Evolutionary conservation across 495 filamentous ascomycete species (phyloP).

Genomic region (Penicillium riverlandense): DNA sequence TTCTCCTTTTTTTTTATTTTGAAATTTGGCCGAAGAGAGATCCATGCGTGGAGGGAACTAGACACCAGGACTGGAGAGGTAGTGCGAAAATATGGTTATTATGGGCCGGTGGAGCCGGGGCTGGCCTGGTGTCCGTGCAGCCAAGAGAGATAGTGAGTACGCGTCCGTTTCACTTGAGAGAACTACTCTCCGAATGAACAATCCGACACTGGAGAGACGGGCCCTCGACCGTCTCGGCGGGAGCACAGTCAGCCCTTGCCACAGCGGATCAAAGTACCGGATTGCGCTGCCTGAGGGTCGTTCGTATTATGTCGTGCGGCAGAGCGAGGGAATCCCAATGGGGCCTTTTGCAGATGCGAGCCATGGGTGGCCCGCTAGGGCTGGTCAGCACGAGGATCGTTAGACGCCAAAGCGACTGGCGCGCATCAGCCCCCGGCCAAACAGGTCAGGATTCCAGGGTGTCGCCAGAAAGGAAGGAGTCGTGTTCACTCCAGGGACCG

Average conservation of each 20-base stretch:
- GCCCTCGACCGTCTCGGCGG: background rate
- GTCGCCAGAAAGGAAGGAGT: background rate
- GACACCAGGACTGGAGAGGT: no score
- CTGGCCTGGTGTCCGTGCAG: conserved; percentile 24
- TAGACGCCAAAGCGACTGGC: conserved; percentile 22
- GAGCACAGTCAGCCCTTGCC: no score
- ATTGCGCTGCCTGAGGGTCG: conserved; percentile 1
- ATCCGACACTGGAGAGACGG: no score
- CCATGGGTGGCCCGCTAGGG: conserved; percentile 6
- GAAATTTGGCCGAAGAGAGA: no score
- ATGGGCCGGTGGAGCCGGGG: no score
- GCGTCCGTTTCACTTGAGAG: conserved; percentile 32
- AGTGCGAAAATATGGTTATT: no score
- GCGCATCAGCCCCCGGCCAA: conserved; percentile 3
- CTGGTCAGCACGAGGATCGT: conserved; percentile 12
- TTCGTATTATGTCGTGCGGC: no score
- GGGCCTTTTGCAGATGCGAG: conserved; percentile 5
- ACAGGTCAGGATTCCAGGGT: no score
- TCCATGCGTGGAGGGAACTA: no score
- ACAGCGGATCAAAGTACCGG: conserved; percentile 1
- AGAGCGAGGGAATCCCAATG: background rate
- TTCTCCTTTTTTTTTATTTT: no score
- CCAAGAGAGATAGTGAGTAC: conserved; percentile 21
- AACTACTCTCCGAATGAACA: background rate
- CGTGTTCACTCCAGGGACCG: no score